These are phyloP conservation scores for Saturnispora kantuleensis DNA, from an alignment of 805 yeast genomes.

Conservation along the genomic window DNA sequence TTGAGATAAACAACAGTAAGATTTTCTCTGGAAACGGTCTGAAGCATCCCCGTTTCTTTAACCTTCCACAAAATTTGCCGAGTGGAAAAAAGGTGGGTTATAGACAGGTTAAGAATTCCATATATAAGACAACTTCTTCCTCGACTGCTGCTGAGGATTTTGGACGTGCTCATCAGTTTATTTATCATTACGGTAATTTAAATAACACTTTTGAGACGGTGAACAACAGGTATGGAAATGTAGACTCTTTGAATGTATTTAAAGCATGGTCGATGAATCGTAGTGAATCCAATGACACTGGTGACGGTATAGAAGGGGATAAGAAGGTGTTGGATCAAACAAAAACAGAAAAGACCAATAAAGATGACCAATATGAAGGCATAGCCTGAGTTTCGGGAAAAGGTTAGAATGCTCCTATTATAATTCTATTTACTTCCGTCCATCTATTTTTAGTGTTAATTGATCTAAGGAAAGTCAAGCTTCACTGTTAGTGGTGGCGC, in stretches of 20 bases:
- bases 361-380: too few species aligned
- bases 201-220: slow-evolving; percentile 14
- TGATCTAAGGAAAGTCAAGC: too few species aligned
- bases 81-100: slow-evolving; percentile 10
- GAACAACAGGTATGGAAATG: slow-evolving; percentile 15
- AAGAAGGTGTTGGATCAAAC: too few species aligned
- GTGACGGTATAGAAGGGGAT: too few species aligned
- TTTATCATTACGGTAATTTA: slow-evolving; percentile 15
- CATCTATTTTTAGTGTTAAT: too few species aligned
- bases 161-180: slow-evolving; percentile 12
- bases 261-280: neutral
- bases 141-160: slow-evolving; percentile 9
- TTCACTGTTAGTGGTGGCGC: neutral
- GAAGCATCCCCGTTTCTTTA: slow-evolving; percentile 13
- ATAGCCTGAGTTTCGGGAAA: too few species aligned
- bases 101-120: slow-evolving; percentile 11
- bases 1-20: neutral
- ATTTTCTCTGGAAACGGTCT: neutral
- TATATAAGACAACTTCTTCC: slow-evolving; percentile 11
- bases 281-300: too few species aligned
- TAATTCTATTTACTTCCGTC: too few species aligned
- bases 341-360: too few species aligned
- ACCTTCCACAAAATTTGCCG: slow-evolving; percentile 8
- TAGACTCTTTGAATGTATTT: slow-evolving; percentile 13
- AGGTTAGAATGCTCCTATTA: too few species aligned